Percentiles rank a stretch among this genome's conserved stretches.
Conservation (phyloP, 495 filamentous ascomycete genomes). For the Penicillium psychrofluorescens region DNA sequence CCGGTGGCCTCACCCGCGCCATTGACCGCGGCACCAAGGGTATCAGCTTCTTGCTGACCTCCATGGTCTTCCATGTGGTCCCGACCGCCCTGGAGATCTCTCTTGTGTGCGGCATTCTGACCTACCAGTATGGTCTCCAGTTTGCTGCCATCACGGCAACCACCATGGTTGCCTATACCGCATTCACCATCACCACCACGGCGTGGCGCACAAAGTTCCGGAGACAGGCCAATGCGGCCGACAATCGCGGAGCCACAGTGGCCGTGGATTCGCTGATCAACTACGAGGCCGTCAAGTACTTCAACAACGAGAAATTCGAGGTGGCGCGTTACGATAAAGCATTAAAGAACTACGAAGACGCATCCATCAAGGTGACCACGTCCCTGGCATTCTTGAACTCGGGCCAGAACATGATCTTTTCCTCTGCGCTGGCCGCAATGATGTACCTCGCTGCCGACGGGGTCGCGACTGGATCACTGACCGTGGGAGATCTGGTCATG, state of each 20-base stretch:
- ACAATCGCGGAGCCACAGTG: slow-evolving; percentile 91
- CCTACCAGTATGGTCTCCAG: slow-evolving; percentile 85
- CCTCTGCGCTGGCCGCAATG: slow-evolving; percentile 89
- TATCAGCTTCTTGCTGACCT: slow-evolving; percentile 91
- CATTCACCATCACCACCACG: slow-evolving; percentile 91
- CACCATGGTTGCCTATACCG: slow-evolving; percentile 90
- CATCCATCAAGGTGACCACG: slow-evolving; percentile 92
- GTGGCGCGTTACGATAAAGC: slow-evolving; percentile 85
- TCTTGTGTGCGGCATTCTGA: slow-evolving; percentile 90
- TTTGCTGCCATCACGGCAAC: slow-evolving; percentile 86
- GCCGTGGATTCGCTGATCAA: slow-evolving; percentile 96
- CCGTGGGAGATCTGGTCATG: slow-evolving; percentile 96
- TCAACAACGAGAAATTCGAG: slow-evolving; percentile 97
- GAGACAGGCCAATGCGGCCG: slow-evolving; percentile 87
- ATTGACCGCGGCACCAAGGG: slow-evolving; percentile 97
- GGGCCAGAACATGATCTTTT: slow-evolving; percentile 99
- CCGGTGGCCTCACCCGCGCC: slow-evolving; percentile 85
- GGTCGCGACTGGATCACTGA: slow-evolving; percentile 70
- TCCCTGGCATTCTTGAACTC: slow-evolving; percentile 88
- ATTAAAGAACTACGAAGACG: slow-evolving; percentile 78
- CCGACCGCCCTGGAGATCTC: slow-evolving; percentile 90
- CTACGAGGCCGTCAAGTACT: slow-evolving; percentile 98
- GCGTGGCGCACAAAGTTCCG: slow-evolving; percentile 96
- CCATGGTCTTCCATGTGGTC: slow-evolving; percentile 97
- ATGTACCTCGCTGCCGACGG: slow-evolving; percentile 94